phyloP scores from a whole-genome alignment of 495 filamentous ascomycete species.

The Penicillium alfredii region DNA sequence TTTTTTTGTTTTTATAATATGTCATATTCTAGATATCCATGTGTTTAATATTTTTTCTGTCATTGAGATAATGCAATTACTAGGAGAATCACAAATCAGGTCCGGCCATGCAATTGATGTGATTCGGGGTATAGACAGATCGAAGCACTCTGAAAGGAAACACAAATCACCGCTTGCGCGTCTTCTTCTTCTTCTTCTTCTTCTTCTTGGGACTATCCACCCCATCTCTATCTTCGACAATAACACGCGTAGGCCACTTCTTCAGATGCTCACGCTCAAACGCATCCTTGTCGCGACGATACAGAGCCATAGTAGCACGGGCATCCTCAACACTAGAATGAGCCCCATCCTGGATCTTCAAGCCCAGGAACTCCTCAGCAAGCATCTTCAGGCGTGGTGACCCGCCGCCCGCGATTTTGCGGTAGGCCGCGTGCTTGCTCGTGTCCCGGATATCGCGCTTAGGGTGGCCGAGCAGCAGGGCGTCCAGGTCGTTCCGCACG shows the following conservation, averaged over 20 bases:
- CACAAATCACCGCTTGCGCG: slow-evolving; percentile 38
- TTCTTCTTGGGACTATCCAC: slow-evolving; percentile 41
- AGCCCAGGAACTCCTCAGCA: slow-evolving; percentile 67
- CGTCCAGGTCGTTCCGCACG: slow-evolving; percentile 78
- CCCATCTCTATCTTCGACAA: slow-evolving; percentile 32
- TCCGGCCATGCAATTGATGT: slow-evolving; percentile 17
- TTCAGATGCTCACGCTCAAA: slow-evolving; percentile 76
- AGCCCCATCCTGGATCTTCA: slow-evolving; percentile 75
- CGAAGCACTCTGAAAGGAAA: too few species aligned
- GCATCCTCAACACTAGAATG: slow-evolving; percentile 85
- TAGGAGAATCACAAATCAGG: too few species aligned
- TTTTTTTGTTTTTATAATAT: too few species aligned
- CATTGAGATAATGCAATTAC: too few species aligned
- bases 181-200: slow-evolving; percentile 51
- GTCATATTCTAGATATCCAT: background rate
- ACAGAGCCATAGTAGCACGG: slow-evolving; percentile 79
- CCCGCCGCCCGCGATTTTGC: slow-evolving; percentile 65
- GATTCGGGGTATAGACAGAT: slow-evolving; percentile 8
- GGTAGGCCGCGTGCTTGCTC: slow-evolving; percentile 65
- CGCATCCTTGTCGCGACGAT: slow-evolving; percentile 67
- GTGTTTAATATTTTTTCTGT: background rate
- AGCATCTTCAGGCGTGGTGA: slow-evolving; percentile 73
- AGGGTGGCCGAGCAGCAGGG: slow-evolving; percentile 68
- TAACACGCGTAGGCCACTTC: slow-evolving; percentile 49
- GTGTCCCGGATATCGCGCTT: slow-evolving; percentile 78